phyloP scores from a whole-genome alignment of 495 filamentous ascomycete genomes.

The Cercophora scortea region DNA sequence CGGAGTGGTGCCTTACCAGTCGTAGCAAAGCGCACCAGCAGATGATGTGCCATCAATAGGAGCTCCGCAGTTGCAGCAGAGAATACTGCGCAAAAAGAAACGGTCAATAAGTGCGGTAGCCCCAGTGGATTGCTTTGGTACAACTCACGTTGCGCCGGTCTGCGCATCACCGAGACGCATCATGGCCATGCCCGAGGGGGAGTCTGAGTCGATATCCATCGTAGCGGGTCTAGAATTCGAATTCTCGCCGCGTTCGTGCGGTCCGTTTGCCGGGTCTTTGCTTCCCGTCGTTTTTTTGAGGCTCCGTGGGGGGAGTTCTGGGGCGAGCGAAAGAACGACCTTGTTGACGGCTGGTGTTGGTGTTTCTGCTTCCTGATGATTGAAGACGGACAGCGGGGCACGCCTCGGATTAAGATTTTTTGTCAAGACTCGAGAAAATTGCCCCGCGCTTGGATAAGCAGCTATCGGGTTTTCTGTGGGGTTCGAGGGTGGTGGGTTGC shows the following conservation, averaged over 20 bases:
- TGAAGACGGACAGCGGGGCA: background rate
- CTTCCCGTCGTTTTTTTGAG: background rate
- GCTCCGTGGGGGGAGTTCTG: background rate
- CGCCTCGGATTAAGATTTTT: background rate
- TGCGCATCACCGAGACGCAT: conserved; percentile 63
- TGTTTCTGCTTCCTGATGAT: background rate
- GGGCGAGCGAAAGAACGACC: background rate
- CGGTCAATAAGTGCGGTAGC: conserved; percentile 2
- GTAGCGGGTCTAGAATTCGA: background rate
- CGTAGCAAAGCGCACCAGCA: conserved; percentile 82
- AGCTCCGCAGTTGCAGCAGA: conserved; percentile 91
- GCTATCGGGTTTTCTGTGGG: background rate
- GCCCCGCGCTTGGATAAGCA: background rate
- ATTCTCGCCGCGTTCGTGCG: background rate
- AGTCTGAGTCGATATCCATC: no score
- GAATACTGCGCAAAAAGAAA: conserved; percentile 49
- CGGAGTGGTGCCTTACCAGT: conserved; percentile 44
- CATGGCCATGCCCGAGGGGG: background rate
- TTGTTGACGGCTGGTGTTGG: background rate
- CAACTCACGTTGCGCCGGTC: conserved; percentile 49
- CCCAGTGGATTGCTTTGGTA: background rate
- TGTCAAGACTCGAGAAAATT: background rate
- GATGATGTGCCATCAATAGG: conserved; percentile 86
- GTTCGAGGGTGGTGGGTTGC: no score
- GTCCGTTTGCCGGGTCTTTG: background rate